phyloP scores from a whole-genome alignment of 495 filamentous ascomycete genomes.

The Parathielavia hyrcaniae region DNA sequence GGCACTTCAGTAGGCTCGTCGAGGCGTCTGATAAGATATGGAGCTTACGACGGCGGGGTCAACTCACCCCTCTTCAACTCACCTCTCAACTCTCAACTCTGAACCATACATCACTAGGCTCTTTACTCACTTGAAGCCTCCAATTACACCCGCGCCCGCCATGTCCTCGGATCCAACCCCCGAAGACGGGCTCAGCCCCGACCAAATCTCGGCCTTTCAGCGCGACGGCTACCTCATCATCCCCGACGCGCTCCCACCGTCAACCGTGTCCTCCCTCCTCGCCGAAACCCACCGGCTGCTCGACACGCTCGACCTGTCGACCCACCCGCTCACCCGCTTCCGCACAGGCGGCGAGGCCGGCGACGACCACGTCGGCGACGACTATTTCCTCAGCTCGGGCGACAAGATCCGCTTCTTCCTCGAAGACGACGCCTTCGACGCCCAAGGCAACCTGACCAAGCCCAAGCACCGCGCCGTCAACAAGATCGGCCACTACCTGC shows the following conservation, averaged over 20 bases:
- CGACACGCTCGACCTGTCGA: constrained; percentile 61
- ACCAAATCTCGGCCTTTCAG: constrained; percentile 66
- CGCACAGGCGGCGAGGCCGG: constrained; percentile 64
- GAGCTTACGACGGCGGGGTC: constrained; percentile 9
- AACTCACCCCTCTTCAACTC: neutral
- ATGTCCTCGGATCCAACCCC: constrained; percentile 4
- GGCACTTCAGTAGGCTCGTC: neutral
- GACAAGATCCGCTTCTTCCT: constrained; percentile 97
- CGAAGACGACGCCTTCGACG: constrained; percentile 74
- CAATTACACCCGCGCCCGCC: neutral
- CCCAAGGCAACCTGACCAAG: constrained; percentile 53
- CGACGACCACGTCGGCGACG: constrained; percentile 76
- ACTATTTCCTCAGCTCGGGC: constrained; percentile 83
- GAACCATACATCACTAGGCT: no score
- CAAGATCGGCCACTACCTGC: constrained; percentile 93
- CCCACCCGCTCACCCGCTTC: constrained; percentile 91
- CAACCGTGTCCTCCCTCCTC: constrained; percentile 62
- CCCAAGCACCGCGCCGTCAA: constrained; percentile 82
- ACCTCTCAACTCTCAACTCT: neutral
- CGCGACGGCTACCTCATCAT: constrained; percentile 87
- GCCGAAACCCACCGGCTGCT: constrained; percentile 68
- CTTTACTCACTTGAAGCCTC: neutral
- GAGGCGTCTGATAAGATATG: neutral
- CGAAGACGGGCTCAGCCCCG: constrained; percentile 54
- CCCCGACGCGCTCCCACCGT: constrained; percentile 62